These are phyloP conservation scores for Panellus pusillus DNA, from an alignment of 768 basidiomycete genomes.

Conservation along the genomic window DNA sequence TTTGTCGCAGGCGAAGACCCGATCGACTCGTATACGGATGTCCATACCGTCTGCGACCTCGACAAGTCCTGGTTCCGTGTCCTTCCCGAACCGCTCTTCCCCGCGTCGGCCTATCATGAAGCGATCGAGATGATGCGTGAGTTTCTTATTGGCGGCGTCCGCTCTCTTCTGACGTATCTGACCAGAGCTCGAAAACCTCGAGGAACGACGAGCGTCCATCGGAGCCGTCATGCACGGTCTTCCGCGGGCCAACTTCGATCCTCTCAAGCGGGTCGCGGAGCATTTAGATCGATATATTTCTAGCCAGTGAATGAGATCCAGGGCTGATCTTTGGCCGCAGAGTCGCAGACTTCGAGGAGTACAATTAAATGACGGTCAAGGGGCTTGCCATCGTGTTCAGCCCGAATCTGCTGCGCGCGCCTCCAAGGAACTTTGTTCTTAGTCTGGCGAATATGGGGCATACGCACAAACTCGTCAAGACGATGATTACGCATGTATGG, in stretches of 20 bases:
- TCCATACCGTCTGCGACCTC: slow-evolving; percentile 80
- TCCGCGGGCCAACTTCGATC: slow-evolving; percentile 72
- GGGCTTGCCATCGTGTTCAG: slow-evolving; percentile 85
- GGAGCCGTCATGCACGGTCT: slow-evolving; percentile 68
- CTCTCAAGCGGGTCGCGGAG: slow-evolving; percentile 76
- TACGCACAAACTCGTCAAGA: slow-evolving; percentile 71
- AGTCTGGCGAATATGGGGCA: slow-evolving; percentile 80
- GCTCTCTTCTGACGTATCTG: background rate
- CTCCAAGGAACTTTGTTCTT: slow-evolving; percentile 74
- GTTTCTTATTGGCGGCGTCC: slow-evolving; percentile 25
- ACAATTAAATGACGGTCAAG: slow-evolving; percentile 88
- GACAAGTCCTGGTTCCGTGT: slow-evolving; percentile 86
- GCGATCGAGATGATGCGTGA: slow-evolving; percentile 73
- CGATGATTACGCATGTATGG: slow-evolving; percentile 74
- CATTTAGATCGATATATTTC: slow-evolving; percentile 71
- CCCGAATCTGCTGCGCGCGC: slow-evolving; percentile 75
- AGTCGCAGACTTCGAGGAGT: slow-evolving; percentile 86
- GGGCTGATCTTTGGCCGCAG: slow-evolving; percentile 33
- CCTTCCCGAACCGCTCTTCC: slow-evolving; percentile 79
- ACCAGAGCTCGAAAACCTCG: slow-evolving; percentile 69
- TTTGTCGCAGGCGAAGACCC: slow-evolving; percentile 55
- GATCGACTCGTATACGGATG: slow-evolving; percentile 60
- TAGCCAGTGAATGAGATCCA: no score
- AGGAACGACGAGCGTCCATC: slow-evolving; percentile 62
- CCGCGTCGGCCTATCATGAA: slow-evolving; percentile 62